Base-by-base conservation (phyloP, 2,329 filamentous ascomycete genomes). In the Cercospora nicotianae region DNA sequence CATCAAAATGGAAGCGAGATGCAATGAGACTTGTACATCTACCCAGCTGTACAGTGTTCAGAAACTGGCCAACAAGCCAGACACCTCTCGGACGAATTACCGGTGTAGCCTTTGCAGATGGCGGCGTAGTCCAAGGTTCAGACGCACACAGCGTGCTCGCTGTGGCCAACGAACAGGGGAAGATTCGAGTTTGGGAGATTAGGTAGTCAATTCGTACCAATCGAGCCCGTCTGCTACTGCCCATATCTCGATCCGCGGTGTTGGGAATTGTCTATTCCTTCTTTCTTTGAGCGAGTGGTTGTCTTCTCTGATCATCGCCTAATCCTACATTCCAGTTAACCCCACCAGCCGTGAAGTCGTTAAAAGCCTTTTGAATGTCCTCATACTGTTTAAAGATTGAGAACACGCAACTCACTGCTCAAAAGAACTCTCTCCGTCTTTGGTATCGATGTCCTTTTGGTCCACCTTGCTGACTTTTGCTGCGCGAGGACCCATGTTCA, bases 61-160 rank as follows among this genome's bases (percentile, higher is more conserved):
- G 90, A 75, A 99, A 99, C 80, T 99, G 95, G 95, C 95, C 95
- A 26, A 99, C 94, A 64, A 87, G 89, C 71, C 90, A 91, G 78
- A 99, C 95, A 66, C 93, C 94, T 0, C 81, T 99, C 69, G 95
- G 95, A 0, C 86, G 93, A 67, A 89, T 98, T 72, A 91, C 92
- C 2, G 77, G 81, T 10, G 76, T 87, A 71, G 81, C 83, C 18
- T 83, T 82, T 74, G 81, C 79, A 2, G 77, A 75, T 18, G 82
- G 81, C 3, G 79, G 74, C 8, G 70, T 75, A 10, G 70, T 76
- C 3, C 74, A 71, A 20, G 71, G 71, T 12, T 69, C 67, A 39
- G 92, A 81, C 64, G 74, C 76, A 30, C 69, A 76, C 66, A 64
- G 73, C 62, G 73, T 94, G 75, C 78, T 99, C 72, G 92, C 92